These are phyloP conservation scores for Nothophoma quercina DNA, from an alignment of 2,329 filamentous ascomycete species.

Conservation along the genomic window DNA sequence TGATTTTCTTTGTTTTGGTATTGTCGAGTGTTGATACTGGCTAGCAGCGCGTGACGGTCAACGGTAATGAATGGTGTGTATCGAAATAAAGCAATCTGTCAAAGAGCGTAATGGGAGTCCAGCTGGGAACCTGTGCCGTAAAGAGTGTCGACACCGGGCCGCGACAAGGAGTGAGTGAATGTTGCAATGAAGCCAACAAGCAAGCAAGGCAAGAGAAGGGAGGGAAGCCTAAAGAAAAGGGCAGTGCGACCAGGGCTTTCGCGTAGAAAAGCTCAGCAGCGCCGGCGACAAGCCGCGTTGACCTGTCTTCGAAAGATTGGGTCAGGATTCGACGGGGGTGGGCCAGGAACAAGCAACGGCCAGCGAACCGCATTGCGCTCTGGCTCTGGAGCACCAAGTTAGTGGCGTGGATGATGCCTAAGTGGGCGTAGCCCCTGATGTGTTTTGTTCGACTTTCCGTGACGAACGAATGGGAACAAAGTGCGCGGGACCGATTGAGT, in stretches of 20 bases:
- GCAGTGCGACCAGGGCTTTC: slow-evolving; percentile 21
- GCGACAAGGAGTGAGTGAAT: slow-evolving; percentile 38
- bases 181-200: slow-evolving; percentile 35
- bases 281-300: slow-evolving; percentile 30
- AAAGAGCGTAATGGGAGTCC: slow-evolving; percentile 46
- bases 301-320: slow-evolving; percentile 40
- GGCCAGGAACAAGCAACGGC: slow-evolving; percentile 27
- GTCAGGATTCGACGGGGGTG: slow-evolving; percentile 28
- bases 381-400: slow-evolving; percentile 9
- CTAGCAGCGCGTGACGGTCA: slow-evolving; percentile 40
- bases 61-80: slow-evolving; percentile 24
- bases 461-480: slow-evolving; percentile 22
- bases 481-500: slow-evolving; percentile 16
- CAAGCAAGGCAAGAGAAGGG: slow-evolving; percentile 38
- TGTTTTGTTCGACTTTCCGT: slow-evolving; percentile 21
- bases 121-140: slow-evolving; percentile 43
- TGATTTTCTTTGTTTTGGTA: slow-evolving; percentile 22
- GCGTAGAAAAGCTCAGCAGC: slow-evolving; percentile 22
- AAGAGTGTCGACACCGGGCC: slow-evolving; percentile 50
- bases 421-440: slow-evolving; percentile 25
- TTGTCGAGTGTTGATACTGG: slow-evolving; percentile 24
- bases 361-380: slow-evolving; percentile 28
- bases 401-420: slow-evolving; percentile 10
- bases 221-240: slow-evolving; percentile 35
- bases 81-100: slow-evolving; percentile 40